Base-by-base conservation (phyloP, 371 early-diverging fungal genomes). In the Mortierella sp. region DNA sequence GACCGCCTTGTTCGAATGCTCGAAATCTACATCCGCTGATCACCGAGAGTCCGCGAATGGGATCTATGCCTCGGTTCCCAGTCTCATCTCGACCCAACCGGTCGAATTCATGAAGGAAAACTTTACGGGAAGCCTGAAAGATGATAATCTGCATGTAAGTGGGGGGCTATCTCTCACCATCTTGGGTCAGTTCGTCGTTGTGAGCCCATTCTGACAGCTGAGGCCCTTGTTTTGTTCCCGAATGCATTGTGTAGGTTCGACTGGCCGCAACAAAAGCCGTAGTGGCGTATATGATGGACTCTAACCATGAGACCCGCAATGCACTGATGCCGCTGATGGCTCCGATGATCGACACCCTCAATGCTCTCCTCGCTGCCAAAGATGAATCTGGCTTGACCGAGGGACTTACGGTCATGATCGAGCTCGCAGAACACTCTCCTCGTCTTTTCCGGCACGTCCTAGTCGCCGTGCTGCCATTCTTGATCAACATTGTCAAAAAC, bases 1-100 rank as follows among this genome's bases (percentile, higher is more conserved):
- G 9, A 82, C 86, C 29, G 89, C 90, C 19, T 81, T 97, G 62
- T 88, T 92, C 61, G 87, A 91, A 28, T 92, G 92, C 72, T 82
- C 90, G 47, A 88, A 91, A 63, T 86, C 95, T 8, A 84, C 86
- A 43, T 81, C 83, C 13, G 82, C 92, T 19, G 91, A 86, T 58
- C 91, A 86, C 57, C 87, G 95, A 48, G 96, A 95, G 80, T 89
- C 92, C 53, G 95, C 93, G 25, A 94, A 92, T 82, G 88, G 92
- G 64, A 92, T 97, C 60, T 91, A 97, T 63, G 85, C 90, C 24
- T 77, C 90, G 39, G 90, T 94, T 17, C 95, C 97, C 31, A 82
- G 83, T 40, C 67, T 94, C 44, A 82, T 93, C 51, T 72, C 87
- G 28, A 85, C 83, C 62, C 91, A 94, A 68, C 86, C 88, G 45